Evolutionary conservation across 108 stramenopile species (phyloP).

Genomic region (Skeletonema marinoi): DNA sequence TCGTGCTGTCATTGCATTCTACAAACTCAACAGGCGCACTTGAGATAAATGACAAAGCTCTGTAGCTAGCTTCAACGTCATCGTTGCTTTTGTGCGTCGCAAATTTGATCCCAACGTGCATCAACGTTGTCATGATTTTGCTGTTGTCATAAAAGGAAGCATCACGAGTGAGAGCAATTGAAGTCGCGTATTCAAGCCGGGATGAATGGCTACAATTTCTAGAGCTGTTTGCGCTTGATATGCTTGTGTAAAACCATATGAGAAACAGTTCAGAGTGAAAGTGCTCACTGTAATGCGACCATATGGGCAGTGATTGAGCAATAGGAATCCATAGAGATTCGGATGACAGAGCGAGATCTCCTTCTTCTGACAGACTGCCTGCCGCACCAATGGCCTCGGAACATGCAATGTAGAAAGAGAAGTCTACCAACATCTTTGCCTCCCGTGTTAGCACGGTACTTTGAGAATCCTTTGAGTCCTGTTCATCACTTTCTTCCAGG

Average conservation of each 20-base stretch:
- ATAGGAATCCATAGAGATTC: constrained; percentile 35
- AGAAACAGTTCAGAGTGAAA: constrained; percentile 38
- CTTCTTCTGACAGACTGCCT: not conserved
- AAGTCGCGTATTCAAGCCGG: constrained; percentile 14
- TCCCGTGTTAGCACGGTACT: constrained; percentile 23
- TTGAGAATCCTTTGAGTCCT: not conserved
- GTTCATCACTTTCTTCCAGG: constrained; percentile 16
- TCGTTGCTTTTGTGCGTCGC: constrained; percentile 8
- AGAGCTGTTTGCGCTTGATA: constrained; percentile 2
- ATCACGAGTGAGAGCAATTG: constrained; percentile 41
- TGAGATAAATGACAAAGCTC: constrained; percentile 26
- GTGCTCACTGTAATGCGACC: constrained; percentile 35
- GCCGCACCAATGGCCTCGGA: not conserved
- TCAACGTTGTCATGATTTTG: constrained; percentile 26
- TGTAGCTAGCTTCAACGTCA: constrained; percentile 3
- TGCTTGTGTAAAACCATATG: constrained; percentile 37
- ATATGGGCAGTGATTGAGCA: constrained; percentile 38
- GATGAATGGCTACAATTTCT: not conserved
- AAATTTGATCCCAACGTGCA: constrained; percentile 31
- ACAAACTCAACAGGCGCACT: constrained; percentile 31
- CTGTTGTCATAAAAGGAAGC: constrained; percentile 42
- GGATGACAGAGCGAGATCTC: not conserved
- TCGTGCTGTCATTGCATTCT: constrained; percentile 15
- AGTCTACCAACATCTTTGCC: constrained; percentile 45
- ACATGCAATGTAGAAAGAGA: constrained; percentile 32